These are phyloP conservation scores for Chlamydomonas incerta DNA, from an alignment of 139 green algal genomes.

Conservation along the genomic window DNA sequence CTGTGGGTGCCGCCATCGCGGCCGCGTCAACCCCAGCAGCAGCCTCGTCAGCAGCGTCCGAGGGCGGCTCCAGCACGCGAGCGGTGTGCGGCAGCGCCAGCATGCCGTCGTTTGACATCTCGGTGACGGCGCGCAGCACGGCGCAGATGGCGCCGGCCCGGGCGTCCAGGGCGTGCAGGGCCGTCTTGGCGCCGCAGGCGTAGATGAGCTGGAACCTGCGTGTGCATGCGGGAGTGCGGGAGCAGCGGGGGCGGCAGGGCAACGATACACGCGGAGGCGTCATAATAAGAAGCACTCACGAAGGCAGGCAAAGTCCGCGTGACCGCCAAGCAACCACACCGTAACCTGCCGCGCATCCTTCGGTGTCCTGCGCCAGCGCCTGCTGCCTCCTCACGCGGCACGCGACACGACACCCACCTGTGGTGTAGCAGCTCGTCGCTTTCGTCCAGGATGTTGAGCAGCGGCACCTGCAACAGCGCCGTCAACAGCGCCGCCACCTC, in stretches of 20 bases:
- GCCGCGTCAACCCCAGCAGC: not conserved
- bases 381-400: too few relatives aligned
- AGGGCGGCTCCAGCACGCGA: not conserved
- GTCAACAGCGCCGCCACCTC: too few relatives aligned
- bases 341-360: too few relatives aligned
- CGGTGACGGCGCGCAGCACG: slow-evolving; percentile 48
- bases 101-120: not conserved
- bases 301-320: too few relatives aligned
- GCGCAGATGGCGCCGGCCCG: slow-evolving; percentile 47
- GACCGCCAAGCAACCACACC: not conserved
- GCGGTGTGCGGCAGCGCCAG: not conserved
- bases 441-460: slow-evolving; percentile 73
- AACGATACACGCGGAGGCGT: too few relatives aligned
- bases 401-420: slow-evolving; percentile 45
- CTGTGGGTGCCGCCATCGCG: not conserved
- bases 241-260: too few relatives aligned
- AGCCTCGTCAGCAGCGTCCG: not conserved
- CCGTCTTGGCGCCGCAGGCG: slow-evolving; percentile 39
- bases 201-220: slow-evolving; percentile 68
- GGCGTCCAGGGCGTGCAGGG: slow-evolving; percentile 24
- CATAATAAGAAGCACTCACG: too few relatives aligned
- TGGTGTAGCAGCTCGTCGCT: slow-evolving; percentile 76
- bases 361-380: too few relatives aligned
- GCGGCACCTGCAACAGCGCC: slow-evolving; percentile 43
- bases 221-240: too few relatives aligned